These are phyloP conservation scores for Fraxinus latifolia DNA, from an alignment of 305 asterid genomes.

Conservation along the genomic window DNA sequence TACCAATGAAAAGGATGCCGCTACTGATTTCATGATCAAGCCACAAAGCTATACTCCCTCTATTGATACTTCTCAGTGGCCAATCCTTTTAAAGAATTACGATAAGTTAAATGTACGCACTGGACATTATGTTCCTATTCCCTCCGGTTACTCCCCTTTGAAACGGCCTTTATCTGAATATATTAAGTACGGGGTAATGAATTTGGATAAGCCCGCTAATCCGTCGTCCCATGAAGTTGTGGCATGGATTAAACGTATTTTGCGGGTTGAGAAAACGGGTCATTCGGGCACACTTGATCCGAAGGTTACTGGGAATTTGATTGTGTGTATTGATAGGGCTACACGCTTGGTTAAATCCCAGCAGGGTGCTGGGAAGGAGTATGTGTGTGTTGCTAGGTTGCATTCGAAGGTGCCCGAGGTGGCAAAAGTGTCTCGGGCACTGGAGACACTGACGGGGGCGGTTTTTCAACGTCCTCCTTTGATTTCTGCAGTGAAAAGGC, in stretches of 20 bases:
- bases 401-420: constrained; percentile 81
- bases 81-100: constrained; percentile 85
- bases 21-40: constrained; percentile 61
- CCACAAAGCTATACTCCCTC: constrained; percentile 81
- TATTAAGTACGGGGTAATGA: constrained; percentile 79
- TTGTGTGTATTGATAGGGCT: constrained; percentile 89
- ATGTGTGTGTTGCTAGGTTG: constrained; percentile 78
- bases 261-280: constrained; percentile 88
- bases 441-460: constrained; percentile 86
- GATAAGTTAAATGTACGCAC: constrained; percentile 81
- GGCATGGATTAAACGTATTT: constrained; percentile 92
- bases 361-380: constrained; percentile 98
- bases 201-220: constrained; percentile 85
- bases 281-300: constrained; percentile 96
- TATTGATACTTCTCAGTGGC: constrained; percentile 88
- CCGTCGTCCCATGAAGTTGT: constrained; percentile 97
- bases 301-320: constrained; percentile 87
- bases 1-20: constrained; percentile 19
- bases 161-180: constrained; percentile 77
- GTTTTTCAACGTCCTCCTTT: constrained; percentile 92
- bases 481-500: constrained; percentile 92
- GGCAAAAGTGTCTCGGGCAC: constrained; percentile 71
- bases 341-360: constrained; percentile 90
- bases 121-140: constrained; percentile 91
- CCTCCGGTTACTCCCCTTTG: constrained; percentile 80